Evolutionary conservation across 495 filamentous ascomycete species (phyloP), one percentile per base, ranked within the genome.

Genomic region (Rhypophila decipiens): DNA sequence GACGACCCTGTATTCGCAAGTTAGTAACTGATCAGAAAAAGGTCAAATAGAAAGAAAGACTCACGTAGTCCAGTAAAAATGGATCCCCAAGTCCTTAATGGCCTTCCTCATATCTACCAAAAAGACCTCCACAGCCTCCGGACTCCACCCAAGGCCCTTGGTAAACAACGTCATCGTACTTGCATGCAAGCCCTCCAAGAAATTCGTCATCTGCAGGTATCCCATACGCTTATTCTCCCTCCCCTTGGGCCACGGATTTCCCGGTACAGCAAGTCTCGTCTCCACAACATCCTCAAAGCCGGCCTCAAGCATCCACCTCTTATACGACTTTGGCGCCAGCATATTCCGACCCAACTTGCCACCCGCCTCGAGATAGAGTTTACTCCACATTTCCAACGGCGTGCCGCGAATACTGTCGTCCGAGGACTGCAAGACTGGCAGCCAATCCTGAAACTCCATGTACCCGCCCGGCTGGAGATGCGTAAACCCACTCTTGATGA

Each of bases 151-250:
- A 11, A 77, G 66, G 10, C 67, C 60, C 8, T 68, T 66, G 0
- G 75, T 79, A 56, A 80, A 75, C 2, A 78, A 54, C 27, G 70
- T 72, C 35, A 75, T 71, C 15, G 59, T 68, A 43, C 76, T 71
- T 0, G 69, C 65, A 11, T 72, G 58, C 50, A 79, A 50, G 1
- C 72, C 76, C 18, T 56, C 52, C 18, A 61, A 43, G 42, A 66
- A 47, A 37, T 67, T 56, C 29, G 56, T 59, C 49, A 57, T 58
- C 39, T 55, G 51, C 69, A 68, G 74, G 42, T 49, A 51, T 1
- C 76, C 76, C 23, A 79, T 59, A 35, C 69, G 59, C 54, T 76
- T 78, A 43, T 71, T 47, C n/a, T 63, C 61, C 44, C 52, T 57
- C 34, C 77, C 70, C 23, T 59, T 66, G 1, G 73, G 53, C 77